These are phyloP conservation scores for Pistacia integerrima DNA, from an alignment of 345 rosid species.

Conservation along the genomic window DNA sequence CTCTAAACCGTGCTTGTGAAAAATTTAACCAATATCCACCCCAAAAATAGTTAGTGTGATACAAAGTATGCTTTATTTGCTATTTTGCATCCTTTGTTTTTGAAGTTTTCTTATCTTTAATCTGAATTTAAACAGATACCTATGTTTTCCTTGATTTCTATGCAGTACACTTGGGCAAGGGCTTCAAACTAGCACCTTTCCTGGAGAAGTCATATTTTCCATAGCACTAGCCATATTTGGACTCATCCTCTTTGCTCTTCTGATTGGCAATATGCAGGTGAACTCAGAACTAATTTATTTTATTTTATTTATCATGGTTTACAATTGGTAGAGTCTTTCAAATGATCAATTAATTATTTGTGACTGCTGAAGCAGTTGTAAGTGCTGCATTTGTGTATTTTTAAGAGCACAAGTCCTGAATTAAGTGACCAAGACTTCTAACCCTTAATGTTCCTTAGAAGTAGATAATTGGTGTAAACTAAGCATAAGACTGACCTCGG, in stretches of 20 bases:
- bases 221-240: slow-evolving; percentile 84
- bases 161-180: slow-evolving; percentile 97
- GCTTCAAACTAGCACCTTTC: slow-evolving; percentile 86
- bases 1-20: neutral
- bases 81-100: neutral
- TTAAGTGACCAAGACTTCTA: neutral
- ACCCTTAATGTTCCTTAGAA: neutral
- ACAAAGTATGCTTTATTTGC: neutral
- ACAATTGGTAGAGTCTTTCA: neutral
- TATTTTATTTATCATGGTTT: neutral
- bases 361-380: slow-evolving; percentile 6
- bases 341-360: slow-evolving; percentile 6
- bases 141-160: slow-evolving; percentile 23
- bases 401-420: neutral
- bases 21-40: neutral
- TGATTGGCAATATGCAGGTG: slow-evolving; percentile 99
- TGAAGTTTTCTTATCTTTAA: neutral
- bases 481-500: neutral
- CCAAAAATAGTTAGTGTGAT: neutral
- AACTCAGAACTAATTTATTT: slow-evolving; percentile 1
- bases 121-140: neutral
- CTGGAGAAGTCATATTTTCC: slow-evolving; percentile 84
- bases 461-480: neutral
- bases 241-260: slow-evolving; percentile 91
- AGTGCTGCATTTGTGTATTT: neutral